Conservation (phyloP, 768 basidiomycete genomes). For the Cubamyces sp. region DNA sequence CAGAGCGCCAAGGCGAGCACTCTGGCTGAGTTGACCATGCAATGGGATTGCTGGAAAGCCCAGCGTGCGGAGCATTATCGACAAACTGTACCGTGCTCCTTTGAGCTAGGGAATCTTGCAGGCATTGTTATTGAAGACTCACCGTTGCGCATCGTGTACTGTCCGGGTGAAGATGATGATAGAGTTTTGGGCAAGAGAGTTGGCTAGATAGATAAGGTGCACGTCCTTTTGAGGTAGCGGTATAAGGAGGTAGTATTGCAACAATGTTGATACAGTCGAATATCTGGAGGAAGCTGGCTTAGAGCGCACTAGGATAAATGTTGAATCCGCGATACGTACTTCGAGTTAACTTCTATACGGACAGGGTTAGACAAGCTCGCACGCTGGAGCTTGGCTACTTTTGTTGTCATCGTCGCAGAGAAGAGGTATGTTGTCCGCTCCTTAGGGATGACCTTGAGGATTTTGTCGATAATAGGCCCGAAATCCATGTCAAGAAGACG, state of each 20-base stretch:
- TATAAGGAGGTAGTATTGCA: conserved; percentile 95
- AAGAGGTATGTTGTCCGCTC: conserved; percentile 96
- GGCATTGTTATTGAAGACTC: conserved; percentile 25
- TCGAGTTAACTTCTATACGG: conserved; percentile 89
- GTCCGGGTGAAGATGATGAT: conserved; percentile 97
- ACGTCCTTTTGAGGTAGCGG: conserved; percentile 92
- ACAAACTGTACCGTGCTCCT: conserved; percentile 52
- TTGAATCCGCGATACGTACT: conserved; percentile 53
- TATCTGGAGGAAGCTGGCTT: conserved; percentile 57
- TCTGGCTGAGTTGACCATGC: conserved; percentile 94
- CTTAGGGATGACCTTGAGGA: conserved; percentile 91
- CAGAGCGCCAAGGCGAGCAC: conserved; percentile 88
- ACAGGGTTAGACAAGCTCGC: conserved; percentile 95
- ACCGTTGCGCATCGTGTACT: conserved; percentile 90
- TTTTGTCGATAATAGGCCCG: conserved; percentile 93
- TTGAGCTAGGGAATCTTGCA: neutral
- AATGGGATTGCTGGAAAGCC: conserved; percentile 95
- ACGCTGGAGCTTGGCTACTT: conserved; percentile 94
- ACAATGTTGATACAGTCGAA: conserved; percentile 91
- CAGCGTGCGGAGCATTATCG: conserved; percentile 86
- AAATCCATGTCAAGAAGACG: conserved; percentile 96
- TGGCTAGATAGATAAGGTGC: conserved; percentile 86
- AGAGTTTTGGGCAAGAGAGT: conserved; percentile 87
- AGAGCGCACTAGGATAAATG: neutral
- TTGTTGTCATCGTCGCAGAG: conserved; percentile 99